phyloP scores from a whole-genome alignment of 441 rosid species.

The Populus trichocarpa region DNA sequence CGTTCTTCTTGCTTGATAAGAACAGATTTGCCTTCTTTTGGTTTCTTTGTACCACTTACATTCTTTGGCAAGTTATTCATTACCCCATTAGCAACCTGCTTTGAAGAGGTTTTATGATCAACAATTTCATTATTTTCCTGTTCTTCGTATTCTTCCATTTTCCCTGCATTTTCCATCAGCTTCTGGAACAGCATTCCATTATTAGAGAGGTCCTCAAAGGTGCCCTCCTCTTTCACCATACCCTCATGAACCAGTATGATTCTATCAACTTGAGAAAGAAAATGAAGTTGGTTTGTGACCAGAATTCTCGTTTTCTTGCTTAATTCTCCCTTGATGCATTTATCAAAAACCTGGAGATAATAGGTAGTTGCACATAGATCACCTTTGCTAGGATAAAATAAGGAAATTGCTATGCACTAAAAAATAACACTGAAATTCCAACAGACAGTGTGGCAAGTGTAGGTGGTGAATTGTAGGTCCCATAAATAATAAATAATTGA shows the following conservation, averaged over 20 bases:
- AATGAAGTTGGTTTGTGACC: constrained; percentile 96
- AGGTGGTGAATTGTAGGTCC: neutral
- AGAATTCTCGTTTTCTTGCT: constrained; percentile 86
- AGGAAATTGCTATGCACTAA: neutral
- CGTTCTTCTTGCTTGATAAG: constrained; percentile 94
- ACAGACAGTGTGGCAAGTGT: neutral
- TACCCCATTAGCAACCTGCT: constrained; percentile 55
- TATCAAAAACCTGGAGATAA: constrained; percentile 75
- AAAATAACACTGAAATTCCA: no score
- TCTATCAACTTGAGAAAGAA: constrained; percentile 90
- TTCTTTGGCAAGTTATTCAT: constrained; percentile 35
- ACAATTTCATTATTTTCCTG: constrained; percentile 40
- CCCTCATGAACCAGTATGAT: constrained; percentile 86
- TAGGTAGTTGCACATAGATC: constrained; percentile 16
- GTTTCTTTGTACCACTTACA: constrained; percentile 40
- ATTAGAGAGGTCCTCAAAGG: constrained; percentile 77
- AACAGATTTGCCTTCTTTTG: constrained; percentile 76
- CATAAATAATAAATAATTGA: neutral
- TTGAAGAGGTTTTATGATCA: constrained; percentile 35
- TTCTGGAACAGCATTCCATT: constrained; percentile 72
- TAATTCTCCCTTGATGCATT: constrained; percentile 81
- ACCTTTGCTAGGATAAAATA: constrained; percentile 2
- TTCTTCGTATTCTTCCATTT: constrained; percentile 85
- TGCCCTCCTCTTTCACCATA: constrained; percentile 82
- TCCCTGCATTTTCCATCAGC: constrained; percentile 29